Base-by-base conservation (phyloP, 257 asterid genomes). In the Lavandula angustifolia region DNA sequence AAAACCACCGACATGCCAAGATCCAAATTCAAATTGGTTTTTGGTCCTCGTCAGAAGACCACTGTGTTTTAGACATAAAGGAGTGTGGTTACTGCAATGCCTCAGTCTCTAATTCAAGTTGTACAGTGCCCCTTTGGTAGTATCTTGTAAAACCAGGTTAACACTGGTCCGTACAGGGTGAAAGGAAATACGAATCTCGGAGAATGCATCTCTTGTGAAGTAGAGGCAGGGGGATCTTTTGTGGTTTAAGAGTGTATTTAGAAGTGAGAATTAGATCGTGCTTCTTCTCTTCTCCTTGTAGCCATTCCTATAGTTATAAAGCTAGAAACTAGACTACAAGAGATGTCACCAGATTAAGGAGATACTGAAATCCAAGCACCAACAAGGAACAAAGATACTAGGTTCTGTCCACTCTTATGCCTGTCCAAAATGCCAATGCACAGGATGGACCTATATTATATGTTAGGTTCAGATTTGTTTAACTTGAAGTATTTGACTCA, bases 381-480 rank as follows among this genome's bases (percentile, higher is more conserved):
- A 8, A 11, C 35, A 51, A n/a, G 42, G 46, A 53, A 47, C 67
- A 18, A 31, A 35, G 41, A 56, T 58, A 35, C 33, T 56, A 56
- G 49, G 49, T 35, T 57, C 49, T 1, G 11, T 34, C 60, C 42
- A 46, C 1, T 56, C n/a, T 48, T 68, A 22, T 59, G 18, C 22
- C 18, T 7, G 38, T 49, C 44, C 48, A 29, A 58, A 18, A 3
- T 59, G 3, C 22, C 43, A 41, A 41, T 12, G 29, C 50, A 38
- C 61, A 37, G 43, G 53, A 17, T 42, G 22, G 14, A 34, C 33
- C 69, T 54, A 37, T 43, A 47, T 44, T 12, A 35, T 55, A 53
- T 63, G 71, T 51, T 64, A 57, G 51, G 56, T 8, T 65, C 42
- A 48, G 33, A 13, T 8, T 56, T 47, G 17, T 47, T 71, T 18